These are phyloP conservation scores for Eimeria brunetti DNA, from an alignment of 169 alveolate genomes.

Conservation along the genomic window DNA sequence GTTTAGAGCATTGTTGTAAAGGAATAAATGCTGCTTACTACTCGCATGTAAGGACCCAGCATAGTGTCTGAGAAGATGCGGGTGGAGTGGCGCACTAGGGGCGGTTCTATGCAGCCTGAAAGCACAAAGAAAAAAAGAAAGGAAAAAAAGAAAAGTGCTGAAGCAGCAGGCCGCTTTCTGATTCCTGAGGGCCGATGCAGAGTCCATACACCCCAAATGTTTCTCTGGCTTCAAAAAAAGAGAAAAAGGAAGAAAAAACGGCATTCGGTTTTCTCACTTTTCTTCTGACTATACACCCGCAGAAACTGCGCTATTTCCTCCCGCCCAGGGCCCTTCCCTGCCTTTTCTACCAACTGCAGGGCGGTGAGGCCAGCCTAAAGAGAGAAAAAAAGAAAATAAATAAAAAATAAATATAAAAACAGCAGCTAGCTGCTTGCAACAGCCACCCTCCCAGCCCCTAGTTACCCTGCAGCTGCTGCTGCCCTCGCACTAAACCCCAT, in stretches of 20 bases:
- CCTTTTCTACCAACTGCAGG: not conserved
- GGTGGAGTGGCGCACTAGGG: conserved; percentile 70
- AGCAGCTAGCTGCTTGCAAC: not conserved
- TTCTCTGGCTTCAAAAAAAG: not conserved
- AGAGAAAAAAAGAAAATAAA: too few relatives aligned
- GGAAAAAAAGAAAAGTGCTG: not conserved
- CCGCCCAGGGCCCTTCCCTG: conserved; percentile 7
- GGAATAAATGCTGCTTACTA: conserved; percentile 35
- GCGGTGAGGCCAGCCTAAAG: conserved; percentile 35
- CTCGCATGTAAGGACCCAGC: conserved; percentile 76
- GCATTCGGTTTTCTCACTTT: conserved; percentile 19
- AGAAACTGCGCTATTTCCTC: conserved; percentile 18
- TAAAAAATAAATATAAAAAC: not conserved
- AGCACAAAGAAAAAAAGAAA: not conserved
- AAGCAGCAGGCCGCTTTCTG: not conserved
- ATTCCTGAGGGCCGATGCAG: not conserved
- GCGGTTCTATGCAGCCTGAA: conserved; percentile 64
- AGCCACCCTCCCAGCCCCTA: too few relatives aligned
- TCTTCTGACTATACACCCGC: conserved; percentile 13
- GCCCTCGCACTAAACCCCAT: too few relatives aligned
- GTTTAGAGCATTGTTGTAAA: not conserved
- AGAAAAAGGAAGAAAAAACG: not conserved
- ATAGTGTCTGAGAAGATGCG: conserved; percentile 70
- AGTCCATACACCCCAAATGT: not conserved
- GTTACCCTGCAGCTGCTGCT: too few relatives aligned